Evolutionary conservation across 1,284 basidiomycete species (phyloP).

Genomic region (Moesziomyces parantarcticus): DNA sequence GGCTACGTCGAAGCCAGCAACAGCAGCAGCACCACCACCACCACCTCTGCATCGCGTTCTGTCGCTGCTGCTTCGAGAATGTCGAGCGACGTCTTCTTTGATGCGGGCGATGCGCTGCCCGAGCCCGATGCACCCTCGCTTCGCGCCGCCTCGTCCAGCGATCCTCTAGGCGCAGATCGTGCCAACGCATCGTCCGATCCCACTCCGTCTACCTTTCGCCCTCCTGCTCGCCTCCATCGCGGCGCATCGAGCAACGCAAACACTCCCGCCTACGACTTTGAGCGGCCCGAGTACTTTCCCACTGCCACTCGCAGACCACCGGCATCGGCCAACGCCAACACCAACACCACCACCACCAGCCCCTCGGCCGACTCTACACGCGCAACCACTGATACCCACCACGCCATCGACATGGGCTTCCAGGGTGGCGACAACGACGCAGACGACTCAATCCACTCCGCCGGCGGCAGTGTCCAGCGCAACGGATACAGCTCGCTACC

Average conservation of each 20-base stretch:
- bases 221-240: slow-evolving; percentile 7
- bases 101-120: slow-evolving; percentile 55
- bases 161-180: slow-evolving; percentile 45
- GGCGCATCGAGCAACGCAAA: background rate
- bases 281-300: slow-evolving; percentile 57
- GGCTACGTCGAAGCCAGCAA: slow-evolving; percentile 27
- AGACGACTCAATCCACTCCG: slow-evolving; percentile 23
- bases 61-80: slow-evolving; percentile 11
- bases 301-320: slow-evolving; percentile 25
- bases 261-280: slow-evolving; percentile 56
- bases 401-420: slow-evolving; percentile 34
- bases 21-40: no score
- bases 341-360: slow-evolving; percentile 5
- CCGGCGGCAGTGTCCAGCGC: slow-evolving; percentile 13
- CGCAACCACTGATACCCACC: slow-evolving; percentile 17
- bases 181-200: slow-evolving; percentile 14
- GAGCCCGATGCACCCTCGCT: slow-evolving; percentile 16
- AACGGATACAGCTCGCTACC: slow-evolving; percentile 38
- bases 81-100: slow-evolving; percentile 56
- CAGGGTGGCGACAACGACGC: slow-evolving; percentile 21
- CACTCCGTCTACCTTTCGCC: slow-evolving; percentile 5
- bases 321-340: slow-evolving; percentile 22
- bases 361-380: background rate
- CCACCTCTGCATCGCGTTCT: slow-evolving; percentile 3
- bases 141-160: slow-evolving; percentile 7